A percentile compares a stretch with the other conserved stretches of the same genome.
Conservation (phyloP, 2,329 filamentous ascomycete genomes). For the Hypoxylon sp. region DNA sequence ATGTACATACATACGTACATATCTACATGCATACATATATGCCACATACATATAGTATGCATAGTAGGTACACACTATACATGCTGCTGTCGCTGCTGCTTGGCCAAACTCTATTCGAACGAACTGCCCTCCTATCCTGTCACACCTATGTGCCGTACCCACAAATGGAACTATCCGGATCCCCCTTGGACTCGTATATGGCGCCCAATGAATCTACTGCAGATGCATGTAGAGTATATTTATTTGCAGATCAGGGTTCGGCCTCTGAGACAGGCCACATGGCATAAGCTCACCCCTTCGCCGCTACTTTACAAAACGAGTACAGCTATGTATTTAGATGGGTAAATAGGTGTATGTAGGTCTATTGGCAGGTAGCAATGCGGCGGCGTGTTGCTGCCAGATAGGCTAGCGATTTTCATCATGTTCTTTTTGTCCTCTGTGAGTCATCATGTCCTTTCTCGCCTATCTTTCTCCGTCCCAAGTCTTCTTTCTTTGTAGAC, state of each 20-base stretch:
- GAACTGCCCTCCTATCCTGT: conserved; percentile 23
- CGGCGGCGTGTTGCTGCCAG: conserved; percentile 41
- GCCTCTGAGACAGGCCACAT: conserved; percentile 38
- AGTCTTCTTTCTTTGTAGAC: conserved; percentile 1
- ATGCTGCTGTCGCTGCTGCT: conserved; percentile 29
- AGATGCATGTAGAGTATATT: conserved; percentile 39
- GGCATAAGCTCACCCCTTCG: conserved; percentile 29
- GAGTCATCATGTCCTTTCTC: conserved; percentile 23
- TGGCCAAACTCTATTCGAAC: conserved; percentile 45
- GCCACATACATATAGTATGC: conserved; percentile 10
- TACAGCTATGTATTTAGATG: conserved; percentile 14
- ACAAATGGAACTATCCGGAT: conserved; percentile 31
- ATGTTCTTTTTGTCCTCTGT: conserved; percentile 15
- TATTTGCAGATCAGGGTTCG: conserved; percentile 46
- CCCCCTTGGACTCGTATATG: conserved; percentile 21
- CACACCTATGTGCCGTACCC: conserved; percentile 26
- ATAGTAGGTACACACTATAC: conserved; percentile 18
- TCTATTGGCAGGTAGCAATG: conserved; percentile 21
- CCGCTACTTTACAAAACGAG: conserved; percentile 34
- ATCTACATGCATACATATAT: conserved; percentile 11
- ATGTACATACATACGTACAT: conserved; percentile 4
- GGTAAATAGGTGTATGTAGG: conserved; percentile 13
- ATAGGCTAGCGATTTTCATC: conserved; percentile 40
- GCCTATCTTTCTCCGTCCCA: conserved; percentile 8
- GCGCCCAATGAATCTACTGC: conserved; percentile 28